Evolutionary conservation across 1,284 basidiomycete genomes (phyloP).

Genomic region (Apiotrichum brassicae): DNA sequence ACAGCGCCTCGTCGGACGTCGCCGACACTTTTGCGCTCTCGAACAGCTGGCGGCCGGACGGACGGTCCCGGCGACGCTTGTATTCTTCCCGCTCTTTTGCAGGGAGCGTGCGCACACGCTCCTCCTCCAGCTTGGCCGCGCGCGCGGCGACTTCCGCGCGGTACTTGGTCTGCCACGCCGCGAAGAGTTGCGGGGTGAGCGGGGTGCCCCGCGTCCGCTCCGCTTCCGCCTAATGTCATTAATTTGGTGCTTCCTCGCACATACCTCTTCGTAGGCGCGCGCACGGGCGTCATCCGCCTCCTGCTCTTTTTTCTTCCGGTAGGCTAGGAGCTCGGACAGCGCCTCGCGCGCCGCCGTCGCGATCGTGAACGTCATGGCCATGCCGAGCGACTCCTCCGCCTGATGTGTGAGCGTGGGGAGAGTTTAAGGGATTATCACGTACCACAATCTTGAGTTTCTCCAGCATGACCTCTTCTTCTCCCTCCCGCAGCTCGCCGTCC

Average conservation of each 20-base stretch:
- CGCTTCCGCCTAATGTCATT: constrained; percentile 64
- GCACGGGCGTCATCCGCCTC: constrained; percentile 66
- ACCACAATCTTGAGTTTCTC: constrained; percentile 61
- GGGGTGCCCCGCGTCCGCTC: constrained; percentile 82
- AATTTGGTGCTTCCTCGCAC: constrained; percentile 3
- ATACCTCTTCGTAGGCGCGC: constrained; percentile 66
- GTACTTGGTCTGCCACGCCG: constrained; percentile 71
- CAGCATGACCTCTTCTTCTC: constrained; percentile 56
- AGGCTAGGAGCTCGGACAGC: constrained; percentile 59
- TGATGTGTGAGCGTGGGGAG: too few species aligned
- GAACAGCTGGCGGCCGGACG: constrained; percentile 83
- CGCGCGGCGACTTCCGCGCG: constrained; percentile 60
- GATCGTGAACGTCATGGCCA: constrained; percentile 97
- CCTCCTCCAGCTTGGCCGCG: constrained; percentile 69
- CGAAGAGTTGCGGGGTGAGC: constrained; percentile 76
- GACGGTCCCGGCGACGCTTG: constrained; percentile 59
- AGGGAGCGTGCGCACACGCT: constrained; percentile 65
- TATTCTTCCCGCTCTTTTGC: constrained; percentile 85
- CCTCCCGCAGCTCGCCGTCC: constrained; percentile 51
- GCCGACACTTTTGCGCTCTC: constrained; percentile 68
- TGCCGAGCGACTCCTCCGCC: constrained; percentile 86
- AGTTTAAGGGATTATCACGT: too few species aligned
- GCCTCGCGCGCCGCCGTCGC: constrained; percentile 79
- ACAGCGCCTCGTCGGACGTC: constrained; percentile 61
- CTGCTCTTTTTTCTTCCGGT: constrained; percentile 55